Evolutionary conservation across 192 early-diverging fungal genomes (phyloP).

Genomic region (Coemansia sp.): DNA sequence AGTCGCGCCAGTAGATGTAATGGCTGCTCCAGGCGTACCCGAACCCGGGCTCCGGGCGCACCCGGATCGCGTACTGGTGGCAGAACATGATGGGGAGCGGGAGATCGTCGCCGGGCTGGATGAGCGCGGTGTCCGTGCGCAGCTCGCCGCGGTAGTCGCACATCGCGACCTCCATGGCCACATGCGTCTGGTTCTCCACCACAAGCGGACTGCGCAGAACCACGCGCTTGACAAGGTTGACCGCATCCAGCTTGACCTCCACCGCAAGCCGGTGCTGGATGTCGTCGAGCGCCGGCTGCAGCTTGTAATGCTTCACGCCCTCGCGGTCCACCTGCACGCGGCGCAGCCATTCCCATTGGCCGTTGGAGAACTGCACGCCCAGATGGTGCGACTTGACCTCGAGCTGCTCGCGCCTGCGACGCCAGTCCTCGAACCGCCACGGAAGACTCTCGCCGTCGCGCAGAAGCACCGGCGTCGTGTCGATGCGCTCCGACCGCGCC

Average conservation of each 20-base stretch:
- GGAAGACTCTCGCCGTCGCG: conserved; percentile 72
- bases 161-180: conserved; percentile 79
- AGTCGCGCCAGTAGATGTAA: conserved; percentile 82
- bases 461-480: conserved; percentile 68
- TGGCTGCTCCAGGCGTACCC: conserved; percentile 85
- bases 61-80: conserved; percentile 74
- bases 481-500: conserved; percentile 51
- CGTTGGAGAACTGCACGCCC: conserved; percentile 81
- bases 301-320: conserved; percentile 73
- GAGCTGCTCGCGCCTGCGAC: conserved; percentile 81
- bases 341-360: conserved; percentile 90
- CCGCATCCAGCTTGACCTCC: conserved; percentile 75
- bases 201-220: conserved; percentile 85
- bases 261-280: conserved; percentile 84
- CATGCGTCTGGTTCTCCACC: conserved; percentile 77
- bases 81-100: conserved; percentile 86
- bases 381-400: conserved; percentile 71
- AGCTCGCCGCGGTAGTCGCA: conserved; percentile 67
- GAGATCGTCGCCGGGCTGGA: conserved; percentile 79
- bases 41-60: conserved; percentile 78
- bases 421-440: conserved; percentile 99
- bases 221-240: conserved; percentile 87
- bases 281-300: conserved; percentile 79
- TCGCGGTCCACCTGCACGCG: conserved; percentile 89
- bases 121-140: conserved; percentile 30